Conservation (phyloP, 129 eudicot species). For the Flaveria robusta region DNA sequence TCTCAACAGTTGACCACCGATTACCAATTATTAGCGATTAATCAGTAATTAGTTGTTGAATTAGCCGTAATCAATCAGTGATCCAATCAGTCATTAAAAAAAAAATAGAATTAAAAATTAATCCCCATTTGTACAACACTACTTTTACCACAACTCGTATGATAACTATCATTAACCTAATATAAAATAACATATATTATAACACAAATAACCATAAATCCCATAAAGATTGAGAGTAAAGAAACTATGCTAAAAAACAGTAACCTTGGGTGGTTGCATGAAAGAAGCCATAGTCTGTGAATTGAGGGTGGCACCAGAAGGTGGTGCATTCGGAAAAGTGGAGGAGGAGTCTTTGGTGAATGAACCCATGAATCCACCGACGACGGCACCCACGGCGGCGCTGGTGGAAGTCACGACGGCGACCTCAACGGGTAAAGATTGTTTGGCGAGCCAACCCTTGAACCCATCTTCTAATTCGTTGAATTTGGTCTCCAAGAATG, state of each 20-base stretch:
- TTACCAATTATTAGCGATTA: no score
- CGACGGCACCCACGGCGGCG: constrained; percentile 65
- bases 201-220: no score
- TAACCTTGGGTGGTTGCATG: constrained; percentile 76
- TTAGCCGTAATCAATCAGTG: no score
- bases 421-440: constrained; percentile 71
- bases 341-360: constrained; percentile 52
- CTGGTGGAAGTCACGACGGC: constrained; percentile 62
- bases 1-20: no score
- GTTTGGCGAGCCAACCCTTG: constrained; percentile 58
- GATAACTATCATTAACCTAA: no score
- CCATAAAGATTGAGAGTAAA: background rate
- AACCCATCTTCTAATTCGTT: constrained; percentile 66
- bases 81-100: no score
- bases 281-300: constrained; percentile 70
- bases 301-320: constrained; percentile 37
- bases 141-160: no score
- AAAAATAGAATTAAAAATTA: no score
- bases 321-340: constrained; percentile 46
- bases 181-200: no score
- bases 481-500: constrained; percentile 48
- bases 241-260: background rate
- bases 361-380: constrained; percentile 73
- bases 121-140: no score
- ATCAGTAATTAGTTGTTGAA: no score